Conservation (phyloP, 768 basidiomycete species). For the Phylloporus sp. region DNA sequence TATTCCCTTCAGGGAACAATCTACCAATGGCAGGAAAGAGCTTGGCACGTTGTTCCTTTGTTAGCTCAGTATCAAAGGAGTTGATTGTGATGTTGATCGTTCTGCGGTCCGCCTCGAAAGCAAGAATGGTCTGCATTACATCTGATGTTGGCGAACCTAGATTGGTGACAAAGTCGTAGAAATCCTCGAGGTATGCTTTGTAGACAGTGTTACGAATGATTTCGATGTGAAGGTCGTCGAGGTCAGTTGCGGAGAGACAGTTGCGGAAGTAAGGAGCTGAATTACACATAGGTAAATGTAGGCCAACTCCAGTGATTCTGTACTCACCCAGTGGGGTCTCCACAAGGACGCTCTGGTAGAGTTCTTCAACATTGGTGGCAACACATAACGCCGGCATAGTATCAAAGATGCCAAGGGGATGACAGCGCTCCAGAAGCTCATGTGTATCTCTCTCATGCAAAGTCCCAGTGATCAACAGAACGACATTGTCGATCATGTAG, state of each 20-base stretch:
- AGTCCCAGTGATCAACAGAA: slow-evolving; percentile 95
- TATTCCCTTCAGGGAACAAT: slow-evolving; percentile 94
- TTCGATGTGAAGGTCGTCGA: slow-evolving; percentile 99
- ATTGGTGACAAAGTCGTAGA: slow-evolving; percentile 76
- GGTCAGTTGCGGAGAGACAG: slow-evolving; percentile 90
- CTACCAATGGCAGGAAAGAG: slow-evolving; percentile 93
- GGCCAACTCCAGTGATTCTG: neutral
- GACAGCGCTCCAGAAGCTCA: slow-evolving; percentile 93
- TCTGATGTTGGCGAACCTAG: slow-evolving; percentile 85
- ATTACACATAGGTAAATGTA: slow-evolving; percentile 1
- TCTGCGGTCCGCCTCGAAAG: slow-evolving; percentile 95
- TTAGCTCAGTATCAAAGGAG: slow-evolving; percentile 92
- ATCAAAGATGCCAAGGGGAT: slow-evolving; percentile 95
- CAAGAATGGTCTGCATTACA: slow-evolving; percentile 87
- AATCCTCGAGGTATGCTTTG: slow-evolving; percentile 98
- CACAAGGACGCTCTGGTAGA: slow-evolving; percentile 94
- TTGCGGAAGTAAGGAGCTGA: slow-evolving; percentile 94
- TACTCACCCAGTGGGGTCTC: slow-evolving; percentile 92
- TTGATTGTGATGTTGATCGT: slow-evolving; percentile 99
- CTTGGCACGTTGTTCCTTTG: slow-evolving; percentile 91
- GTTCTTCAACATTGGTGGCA: slow-evolving; percentile 96
- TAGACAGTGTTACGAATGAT: slow-evolving; percentile 99
- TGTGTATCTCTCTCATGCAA: slow-evolving; percentile 96
- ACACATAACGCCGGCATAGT: slow-evolving; percentile 99
- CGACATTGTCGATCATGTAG: slow-evolving; percentile 99